phyloP scores from a whole-genome alignment of 805 yeast species.

The Saturnispora silvae region DNA sequence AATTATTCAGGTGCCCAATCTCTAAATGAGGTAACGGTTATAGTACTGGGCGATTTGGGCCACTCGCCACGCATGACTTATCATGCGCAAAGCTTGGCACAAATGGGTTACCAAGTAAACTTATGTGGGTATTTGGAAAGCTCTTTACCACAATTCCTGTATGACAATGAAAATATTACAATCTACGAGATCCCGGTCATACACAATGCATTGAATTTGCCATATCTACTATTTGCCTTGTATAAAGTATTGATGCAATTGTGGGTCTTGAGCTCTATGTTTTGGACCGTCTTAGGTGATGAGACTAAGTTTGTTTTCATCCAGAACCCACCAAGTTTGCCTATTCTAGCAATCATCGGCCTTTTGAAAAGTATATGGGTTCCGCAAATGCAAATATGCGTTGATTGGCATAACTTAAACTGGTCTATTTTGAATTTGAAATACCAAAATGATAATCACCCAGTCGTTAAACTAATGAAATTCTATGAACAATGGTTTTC shows the following conservation, averaged over 20 bases:
- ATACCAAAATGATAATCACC: constrained; percentile 42
- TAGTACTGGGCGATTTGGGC: constrained; percentile 88
- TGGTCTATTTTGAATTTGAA: constrained; percentile 69
- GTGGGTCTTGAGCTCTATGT: constrained; percentile 32
- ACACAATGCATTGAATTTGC: constrained; percentile 31
- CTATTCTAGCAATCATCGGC: constrained; percentile 57
- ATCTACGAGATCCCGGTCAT: constrained; percentile 37
- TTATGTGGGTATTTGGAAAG: constrained; percentile 75
- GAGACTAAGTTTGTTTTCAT: constrained; percentile 55
- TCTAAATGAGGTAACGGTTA: constrained; percentile 52
- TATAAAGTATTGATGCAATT: constrained; percentile 53
- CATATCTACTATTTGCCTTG: constrained; percentile 47
- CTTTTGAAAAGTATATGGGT: constrained; percentile 36
- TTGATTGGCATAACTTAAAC: constrained; percentile 97
- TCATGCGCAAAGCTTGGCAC: constrained; percentile 73
- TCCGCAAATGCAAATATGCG: constrained; percentile 48
- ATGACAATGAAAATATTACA: constrained; percentile 35
- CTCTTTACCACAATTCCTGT: constrained; percentile 38
- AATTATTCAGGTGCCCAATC: constrained; percentile 11
- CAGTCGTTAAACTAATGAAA: constrained; percentile 49
- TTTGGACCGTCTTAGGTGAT: constrained; percentile 49
- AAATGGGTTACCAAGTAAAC: constrained; percentile 61
- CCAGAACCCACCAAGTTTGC: constrained; percentile 91
- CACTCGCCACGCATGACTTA: constrained; percentile 93
- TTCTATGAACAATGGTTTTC: constrained; percentile 57